These are phyloP conservation scores for Nicotiana tabacum DNA, from an alignment of 257 asterid genomes.

Conservation along the genomic window DNA sequence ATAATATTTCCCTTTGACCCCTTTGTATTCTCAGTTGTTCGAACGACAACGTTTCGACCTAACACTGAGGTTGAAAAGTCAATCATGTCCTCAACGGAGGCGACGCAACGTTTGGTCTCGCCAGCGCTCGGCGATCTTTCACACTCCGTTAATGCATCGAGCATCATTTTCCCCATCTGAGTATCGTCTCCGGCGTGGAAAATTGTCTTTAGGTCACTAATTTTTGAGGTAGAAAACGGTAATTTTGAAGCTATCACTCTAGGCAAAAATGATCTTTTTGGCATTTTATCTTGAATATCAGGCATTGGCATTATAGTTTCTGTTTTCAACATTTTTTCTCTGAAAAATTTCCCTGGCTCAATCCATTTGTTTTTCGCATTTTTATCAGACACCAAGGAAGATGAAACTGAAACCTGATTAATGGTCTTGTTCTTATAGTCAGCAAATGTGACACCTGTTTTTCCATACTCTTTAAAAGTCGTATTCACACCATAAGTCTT, in stretches of 20 bases:
- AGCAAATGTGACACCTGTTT: slow-evolving; percentile 37
- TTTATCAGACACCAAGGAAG: slow-evolving; percentile 21
- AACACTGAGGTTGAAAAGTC: slow-evolving; percentile 72
- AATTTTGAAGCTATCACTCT: slow-evolving; percentile 61
- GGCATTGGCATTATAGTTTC: slow-evolving; percentile 84
- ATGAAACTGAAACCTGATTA: not conserved
- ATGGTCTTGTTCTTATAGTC: slow-evolving; percentile 45
- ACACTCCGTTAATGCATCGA: slow-evolving; percentile 48
- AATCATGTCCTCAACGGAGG: slow-evolving; percentile 78
- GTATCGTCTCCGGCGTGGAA: slow-evolving; percentile 59
- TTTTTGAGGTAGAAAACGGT: slow-evolving; percentile 65
- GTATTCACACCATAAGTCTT: slow-evolving; percentile 52
- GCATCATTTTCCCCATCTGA: slow-evolving; percentile 40
- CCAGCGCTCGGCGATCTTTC: slow-evolving; percentile 64
- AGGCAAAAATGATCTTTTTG: slow-evolving; percentile 84
- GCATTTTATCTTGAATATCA: slow-evolving; percentile 81
- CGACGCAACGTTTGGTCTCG: slow-evolving; percentile 74
- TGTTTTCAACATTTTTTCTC: slow-evolving; percentile 55
- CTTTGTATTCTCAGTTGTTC: slow-evolving; percentile 41
- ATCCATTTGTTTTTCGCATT: slow-evolving; percentile 40
- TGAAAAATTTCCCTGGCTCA: slow-evolving; percentile 81
- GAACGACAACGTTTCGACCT: slow-evolving; percentile 56
- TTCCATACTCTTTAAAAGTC: slow-evolving; percentile 57
- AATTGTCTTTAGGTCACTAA: slow-evolving; percentile 33
- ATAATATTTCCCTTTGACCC: slow-evolving; percentile 43